Percentiles rank a stretch among this genome's conserved stretches.
Evolutionary conservation across 2,329 filamentous ascomycete species (phyloP).

Genomic region (Sporothrix pseudoabietina): DNA sequence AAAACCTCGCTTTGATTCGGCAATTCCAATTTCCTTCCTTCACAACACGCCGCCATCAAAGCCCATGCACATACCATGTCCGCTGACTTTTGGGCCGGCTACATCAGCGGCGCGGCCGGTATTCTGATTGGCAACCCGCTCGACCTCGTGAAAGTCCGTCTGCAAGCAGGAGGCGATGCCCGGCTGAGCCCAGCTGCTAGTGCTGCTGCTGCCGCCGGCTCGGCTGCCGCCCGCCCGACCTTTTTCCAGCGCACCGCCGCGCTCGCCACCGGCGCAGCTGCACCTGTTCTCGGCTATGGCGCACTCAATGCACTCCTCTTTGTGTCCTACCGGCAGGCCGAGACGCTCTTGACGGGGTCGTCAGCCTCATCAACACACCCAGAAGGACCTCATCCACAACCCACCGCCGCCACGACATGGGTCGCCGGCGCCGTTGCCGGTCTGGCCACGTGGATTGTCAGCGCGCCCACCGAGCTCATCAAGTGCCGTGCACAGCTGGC

Average conservation of each 20-base stretch:
- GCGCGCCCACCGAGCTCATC: slow-evolving; percentile 84
- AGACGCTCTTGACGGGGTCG: slow-evolving; percentile 59
- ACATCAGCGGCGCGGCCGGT: slow-evolving; percentile 79
- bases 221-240: slow-evolving; percentile 25
- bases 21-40: background rate
- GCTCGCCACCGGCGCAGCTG: slow-evolving; percentile 69
- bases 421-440: slow-evolving; percentile 79
- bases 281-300: slow-evolving; percentile 86
- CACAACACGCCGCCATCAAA: background rate
- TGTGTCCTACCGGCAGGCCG: slow-evolving; percentile 84
- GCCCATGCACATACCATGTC: slow-evolving; percentile 54
- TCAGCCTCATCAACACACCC: background rate
- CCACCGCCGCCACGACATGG: slow-evolving; percentile 67
- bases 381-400: slow-evolving; percentile 42
- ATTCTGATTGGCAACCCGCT: slow-evolving; percentile 90
- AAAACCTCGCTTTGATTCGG: slow-evolving; percentile 9
- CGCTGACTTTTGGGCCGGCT: slow-evolving; percentile 91
- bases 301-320: slow-evolving; percentile 89
- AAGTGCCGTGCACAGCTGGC: slow-evolving; percentile 85
- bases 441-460: slow-evolving; percentile 81
- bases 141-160: slow-evolving; percentile 67
- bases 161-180: slow-evolving; percentile 64
- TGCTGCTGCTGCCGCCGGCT: slow-evolving; percentile 69
- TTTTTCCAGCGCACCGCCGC: slow-evolving; percentile 32
- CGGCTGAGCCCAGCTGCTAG: slow-evolving; percentile 38